These are phyloP conservation scores for Arxiozyma telluris DNA, from an alignment of 1,139 yeast species.

Conservation along the genomic window DNA sequence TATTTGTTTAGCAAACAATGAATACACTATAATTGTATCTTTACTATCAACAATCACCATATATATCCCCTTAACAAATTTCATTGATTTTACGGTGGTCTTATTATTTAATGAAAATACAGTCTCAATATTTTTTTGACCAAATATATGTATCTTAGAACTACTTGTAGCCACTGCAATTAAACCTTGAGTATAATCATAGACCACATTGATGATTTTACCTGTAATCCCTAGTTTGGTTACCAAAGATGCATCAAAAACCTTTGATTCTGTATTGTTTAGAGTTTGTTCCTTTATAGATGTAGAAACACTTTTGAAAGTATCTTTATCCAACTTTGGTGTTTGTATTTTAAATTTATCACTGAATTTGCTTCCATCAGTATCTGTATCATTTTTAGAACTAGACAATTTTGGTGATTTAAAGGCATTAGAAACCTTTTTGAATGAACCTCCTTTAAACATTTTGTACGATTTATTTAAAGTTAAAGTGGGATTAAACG, in stretches of 20 bases:
- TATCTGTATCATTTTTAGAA: constrained; percentile 11
- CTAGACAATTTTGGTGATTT: constrained; percentile 28
- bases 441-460: constrained; percentile 44
- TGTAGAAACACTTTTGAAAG: constrained; percentile 7
- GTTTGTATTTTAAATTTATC: constrained; percentile 1
- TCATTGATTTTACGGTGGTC: constrained; percentile 45
- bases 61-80: constrained; percentile 73
- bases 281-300: constrained; percentile 6
- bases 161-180: constrained; percentile 67
- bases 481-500: not conserved
- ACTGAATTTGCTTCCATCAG: not conserved
- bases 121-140: constrained; percentile 74
- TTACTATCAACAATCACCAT: constrained; percentile 57
- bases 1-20: constrained; percentile 55
- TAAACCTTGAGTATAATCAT: constrained; percentile 81
- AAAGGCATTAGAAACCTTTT: constrained; percentile 45
- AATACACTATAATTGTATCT: constrained; percentile 53
- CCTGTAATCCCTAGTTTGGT: constrained; percentile 43
- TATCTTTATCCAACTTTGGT: not conserved
- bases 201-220: constrained; percentile 55
- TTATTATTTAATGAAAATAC: constrained; percentile 47
- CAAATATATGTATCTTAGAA: constrained; percentile 69
- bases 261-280: constrained; percentile 6
- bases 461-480: constrained; percentile 19
- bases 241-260: constrained; percentile 6